These are phyloP conservation scores for Avena sativa DNA, from an alignment of 176 grass and related monocot species.

Conservation along the genomic window DNA sequence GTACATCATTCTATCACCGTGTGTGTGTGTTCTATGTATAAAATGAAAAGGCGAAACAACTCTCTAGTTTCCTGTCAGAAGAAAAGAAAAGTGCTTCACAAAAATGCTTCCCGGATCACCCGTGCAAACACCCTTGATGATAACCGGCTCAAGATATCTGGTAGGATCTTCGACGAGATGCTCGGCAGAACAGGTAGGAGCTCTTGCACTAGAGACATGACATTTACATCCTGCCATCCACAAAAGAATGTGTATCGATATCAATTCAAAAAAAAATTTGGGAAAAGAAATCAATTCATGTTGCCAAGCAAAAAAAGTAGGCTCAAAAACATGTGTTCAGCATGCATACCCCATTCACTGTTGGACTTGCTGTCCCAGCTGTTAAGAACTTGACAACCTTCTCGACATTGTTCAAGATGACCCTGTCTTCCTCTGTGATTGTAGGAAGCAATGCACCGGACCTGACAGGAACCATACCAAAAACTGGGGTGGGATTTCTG, in stretches of 20 bases:
- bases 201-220: constrained; percentile 71
- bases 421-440: constrained; percentile 86
- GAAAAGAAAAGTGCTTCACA: constrained; percentile 46
- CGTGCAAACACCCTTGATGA: constrained; percentile 83
- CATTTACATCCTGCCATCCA: constrained; percentile 66
- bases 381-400: constrained; percentile 88
- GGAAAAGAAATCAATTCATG: background rate
- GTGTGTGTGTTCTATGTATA: constrained; percentile 24
- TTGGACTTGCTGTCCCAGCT: constrained; percentile 62
- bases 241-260: background rate
- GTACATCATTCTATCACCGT: constrained; percentile 43
- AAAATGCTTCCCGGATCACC: constrained; percentile 79
- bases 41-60: constrained; percentile 22
- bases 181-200: constrained; percentile 82
- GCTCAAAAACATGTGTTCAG: background rate
- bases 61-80: constrained; percentile 28
- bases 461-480: constrained; percentile 82
- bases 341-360: constrained; percentile 60
- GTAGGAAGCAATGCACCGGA: constrained; percentile 72
- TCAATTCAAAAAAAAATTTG: background rate
- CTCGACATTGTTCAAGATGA: constrained; percentile 95
- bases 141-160: constrained; percentile 79
- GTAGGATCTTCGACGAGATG: constrained; percentile 88
- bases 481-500: constrained; percentile 69
- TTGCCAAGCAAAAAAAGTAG: background rate